These are phyloP conservation scores for Ascochyta viciae-villosae DNA, from an alignment of 2,329 filamentous ascomycete species.

Conservation along the genomic window DNA sequence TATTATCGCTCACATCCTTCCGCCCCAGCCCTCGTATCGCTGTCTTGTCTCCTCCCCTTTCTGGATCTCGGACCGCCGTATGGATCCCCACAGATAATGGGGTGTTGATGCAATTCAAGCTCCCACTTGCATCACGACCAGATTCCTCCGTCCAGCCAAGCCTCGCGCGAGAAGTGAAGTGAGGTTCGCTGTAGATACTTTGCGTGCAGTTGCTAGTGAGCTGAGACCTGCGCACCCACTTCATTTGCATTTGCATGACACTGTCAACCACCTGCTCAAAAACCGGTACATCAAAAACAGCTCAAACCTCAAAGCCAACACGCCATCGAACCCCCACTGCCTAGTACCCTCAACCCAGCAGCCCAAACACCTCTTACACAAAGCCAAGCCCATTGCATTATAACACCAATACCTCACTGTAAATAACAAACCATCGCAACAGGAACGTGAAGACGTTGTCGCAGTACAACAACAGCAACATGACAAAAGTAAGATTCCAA, in stretches of 20 bases:
- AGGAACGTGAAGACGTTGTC: neutral
- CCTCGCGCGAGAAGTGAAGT: neutral
- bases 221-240: too few relatives aligned
- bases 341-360: too few relatives aligned
- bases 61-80: neutral
- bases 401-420: too few relatives aligned
- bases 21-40: conserved; percentile 1
- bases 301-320: too few relatives aligned
- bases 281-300: too few relatives aligned
- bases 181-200: neutral
- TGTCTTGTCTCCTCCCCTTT: conserved; percentile 16
- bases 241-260: too few relatives aligned
- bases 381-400: too few relatives aligned
- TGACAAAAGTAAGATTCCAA: neutral
- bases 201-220: neutral
- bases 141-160: neutral
- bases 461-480: neutral
- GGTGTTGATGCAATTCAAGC: conserved; percentile 2
- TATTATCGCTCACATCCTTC: neutral
- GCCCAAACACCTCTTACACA: too few relatives aligned
- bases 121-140: conserved; percentile 8
- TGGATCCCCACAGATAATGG: conserved; percentile 9
- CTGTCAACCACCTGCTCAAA: too few relatives aligned
- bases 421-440: too few relatives aligned
- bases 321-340: too few relatives aligned